A percentile compares a stretch with the other conserved stretches of the same genome.
These are phyloP conservation scores for Thelonectria rubi DNA, from an alignment of 2,329 filamentous ascomycete genomes.

Conservation along the genomic window DNA sequence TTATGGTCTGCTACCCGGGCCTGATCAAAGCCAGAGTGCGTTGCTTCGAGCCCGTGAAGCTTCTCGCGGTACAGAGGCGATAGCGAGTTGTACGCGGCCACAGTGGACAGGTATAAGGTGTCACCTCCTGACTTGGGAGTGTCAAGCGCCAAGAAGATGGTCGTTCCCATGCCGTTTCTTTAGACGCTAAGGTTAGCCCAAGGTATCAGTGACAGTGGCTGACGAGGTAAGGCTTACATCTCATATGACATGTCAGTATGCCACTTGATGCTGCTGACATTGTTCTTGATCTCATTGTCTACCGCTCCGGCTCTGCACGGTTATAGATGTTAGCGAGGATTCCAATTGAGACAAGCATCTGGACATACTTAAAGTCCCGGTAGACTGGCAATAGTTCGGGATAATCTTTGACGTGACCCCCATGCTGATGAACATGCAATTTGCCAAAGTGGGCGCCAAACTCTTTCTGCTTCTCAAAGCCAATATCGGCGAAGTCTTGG, in stretches of 20 bases:
- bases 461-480: conserved; percentile 49
- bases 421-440: conserved; percentile 48
- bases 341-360: not conserved
- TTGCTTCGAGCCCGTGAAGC: conserved; percentile 17
- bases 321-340: not conserved
- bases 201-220: conserved; percentile 43
- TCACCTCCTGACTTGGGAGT: conserved; percentile 13
- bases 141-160: conserved; percentile 42
- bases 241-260: conserved; percentile 56
- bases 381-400: conserved; percentile 1
- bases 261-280: conserved; percentile 47
- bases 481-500: conserved; percentile 50
- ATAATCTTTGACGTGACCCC: conserved; percentile 23
- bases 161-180: conserved; percentile 44
- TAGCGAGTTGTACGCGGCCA: conserved; percentile 15
- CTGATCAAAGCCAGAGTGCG: conserved; percentile 21
- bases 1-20: conserved; percentile 11
- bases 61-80: conserved; percentile 13
- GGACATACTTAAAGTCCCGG: conserved; percentile 23
- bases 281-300: conserved; percentile 31
- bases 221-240: conserved; percentile 34
- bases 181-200: not conserved
- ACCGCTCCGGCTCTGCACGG: conserved; percentile 15
- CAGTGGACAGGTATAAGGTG: conserved; percentile 18
- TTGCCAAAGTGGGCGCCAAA: conserved; percentile 52